phyloP scores from a whole-genome alignment of 306 rosid species.

The Purshia tridentata region DNA sequence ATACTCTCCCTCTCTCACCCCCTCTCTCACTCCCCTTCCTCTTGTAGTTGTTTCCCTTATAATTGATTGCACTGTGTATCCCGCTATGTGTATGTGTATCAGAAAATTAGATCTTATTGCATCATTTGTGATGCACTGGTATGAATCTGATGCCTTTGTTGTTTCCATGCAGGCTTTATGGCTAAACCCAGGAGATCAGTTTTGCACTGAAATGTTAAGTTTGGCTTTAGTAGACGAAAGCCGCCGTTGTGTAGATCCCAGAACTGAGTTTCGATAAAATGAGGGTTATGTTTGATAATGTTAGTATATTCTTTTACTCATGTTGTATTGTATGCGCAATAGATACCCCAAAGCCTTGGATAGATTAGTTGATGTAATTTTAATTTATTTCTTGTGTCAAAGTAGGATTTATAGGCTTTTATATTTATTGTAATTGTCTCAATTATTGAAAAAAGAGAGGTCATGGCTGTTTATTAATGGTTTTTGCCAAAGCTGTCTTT shows the following conservation, averaged over 20 bases:
- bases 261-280: constrained; percentile 34
- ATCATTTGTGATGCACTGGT: constrained; percentile 1
- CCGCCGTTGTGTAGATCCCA: constrained; percentile 43
- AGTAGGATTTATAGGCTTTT: neutral
- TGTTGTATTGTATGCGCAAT: constrained; percentile 25
- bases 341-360: neutral
- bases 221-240: constrained; percentile 74
- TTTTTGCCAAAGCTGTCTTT: neutral
- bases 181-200: constrained; percentile 83
- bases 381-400: constrained; percentile 6
- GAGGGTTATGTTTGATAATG: constrained; percentile 27
- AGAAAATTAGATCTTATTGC: neutral
- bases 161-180: constrained; percentile 67
- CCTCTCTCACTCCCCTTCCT: neutral
- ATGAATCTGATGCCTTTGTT: constrained; percentile 27
- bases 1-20: neutral
- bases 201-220: constrained; percentile 89
- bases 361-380: neutral
- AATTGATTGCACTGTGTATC: neutral
- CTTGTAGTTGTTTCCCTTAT: neutral
- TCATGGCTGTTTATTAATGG: neutral
- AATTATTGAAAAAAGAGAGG: neutral
- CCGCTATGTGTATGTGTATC: neutral
- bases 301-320: neutral
- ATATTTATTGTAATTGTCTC: too few relatives aligned